A percentile compares a stretch with the other conserved stretches of the same genome.
Evolutionary conservation across 2,329 filamentous ascomycete species (phyloP).

Genomic region (Penicillium sp.): DNA sequence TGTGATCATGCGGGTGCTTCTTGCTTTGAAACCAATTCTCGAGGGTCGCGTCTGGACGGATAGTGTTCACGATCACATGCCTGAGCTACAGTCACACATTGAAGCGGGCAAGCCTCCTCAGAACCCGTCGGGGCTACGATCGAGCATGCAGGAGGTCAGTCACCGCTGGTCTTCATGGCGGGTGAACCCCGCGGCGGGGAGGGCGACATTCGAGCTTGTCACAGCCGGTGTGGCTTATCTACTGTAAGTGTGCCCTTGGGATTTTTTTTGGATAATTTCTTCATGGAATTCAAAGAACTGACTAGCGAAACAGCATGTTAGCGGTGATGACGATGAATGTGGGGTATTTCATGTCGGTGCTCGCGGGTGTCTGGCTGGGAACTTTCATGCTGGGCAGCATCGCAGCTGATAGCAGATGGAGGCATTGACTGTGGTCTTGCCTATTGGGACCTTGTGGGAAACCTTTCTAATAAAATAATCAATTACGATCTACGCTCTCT

Average conservation of each 20-base stretch:
- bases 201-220: slow-evolving; percentile 68
- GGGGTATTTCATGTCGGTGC: slow-evolving; percentile 76
- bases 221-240: slow-evolving; percentile 75
- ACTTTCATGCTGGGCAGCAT: slow-evolving; percentile 26
- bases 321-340: slow-evolving; percentile 86
- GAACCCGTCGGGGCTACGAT: slow-evolving; percentile 5
- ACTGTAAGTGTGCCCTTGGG: slow-evolving; percentile 62
- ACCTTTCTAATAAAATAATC: not conserved
- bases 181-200: slow-evolving; percentile 73
- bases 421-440: slow-evolving; percentile 8
- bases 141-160: slow-evolving; percentile 18
- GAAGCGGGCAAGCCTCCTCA: not conserved
- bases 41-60: slow-evolving; percentile 38
- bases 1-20: slow-evolving; percentile 65
- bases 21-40: slow-evolving; percentile 64
- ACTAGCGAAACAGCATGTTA: slow-evolving; percentile 55
- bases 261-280: not conserved
- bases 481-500: not conserved
- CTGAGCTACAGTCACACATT: slow-evolving; percentile 1
- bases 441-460: not conserved
- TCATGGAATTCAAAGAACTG: slow-evolving; percentile 36
- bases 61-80: slow-evolving; percentile 8
- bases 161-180: slow-evolving; percentile 57
- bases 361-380: slow-evolving; percentile 62
- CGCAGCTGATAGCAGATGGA: slow-evolving; percentile 20